A percentile compares a stretch with the other conserved stretches of the same genome.
These are phyloP conservation scores for Sporopachydermia lactativora DNA, from an alignment of 805 yeast species.

Conservation along the genomic window DNA sequence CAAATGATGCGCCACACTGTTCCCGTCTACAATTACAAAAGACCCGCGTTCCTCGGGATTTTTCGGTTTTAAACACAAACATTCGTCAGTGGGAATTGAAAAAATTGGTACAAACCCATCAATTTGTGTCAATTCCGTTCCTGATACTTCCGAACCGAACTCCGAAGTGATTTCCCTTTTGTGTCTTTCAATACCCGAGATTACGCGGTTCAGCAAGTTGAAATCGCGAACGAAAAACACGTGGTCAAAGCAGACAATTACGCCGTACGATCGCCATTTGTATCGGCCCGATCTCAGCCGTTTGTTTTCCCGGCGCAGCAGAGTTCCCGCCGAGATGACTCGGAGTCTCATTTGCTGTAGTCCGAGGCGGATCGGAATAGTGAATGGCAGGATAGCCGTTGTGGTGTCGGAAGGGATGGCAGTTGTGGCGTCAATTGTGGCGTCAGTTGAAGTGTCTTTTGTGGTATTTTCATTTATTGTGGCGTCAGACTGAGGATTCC, in stretches of 20 bases:
- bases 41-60: neutral
- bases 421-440: too few species aligned
- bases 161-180: neutral
- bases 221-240: neutral
- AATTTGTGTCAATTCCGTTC: neutral
- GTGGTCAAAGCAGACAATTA: neutral
- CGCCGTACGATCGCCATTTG: neutral
- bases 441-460: too few species aligned
- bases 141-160: neutral
- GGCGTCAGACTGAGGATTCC: too few species aligned
- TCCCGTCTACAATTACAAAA: neutral
- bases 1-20: neutral
- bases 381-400: constrained; percentile 5
- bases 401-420: too few species aligned
- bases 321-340: constrained; percentile 1
- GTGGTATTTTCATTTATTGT: too few species aligned
- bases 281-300: neutral
- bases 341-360: constrained; percentile 2
- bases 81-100: neutral
- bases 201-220: neutral
- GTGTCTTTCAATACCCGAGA: constrained; percentile 3
- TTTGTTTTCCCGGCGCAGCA: neutral
- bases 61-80: neutral
- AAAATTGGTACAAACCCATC: constrained; percentile 2
- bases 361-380: constrained; percentile 4